Percentiles rank a stretch among this genome's conserved stretches.
These are phyloP conservation scores for Penicillium goetzii DNA, from an alignment of 495 filamentous ascomycete species.

Conservation along the genomic window DNA sequence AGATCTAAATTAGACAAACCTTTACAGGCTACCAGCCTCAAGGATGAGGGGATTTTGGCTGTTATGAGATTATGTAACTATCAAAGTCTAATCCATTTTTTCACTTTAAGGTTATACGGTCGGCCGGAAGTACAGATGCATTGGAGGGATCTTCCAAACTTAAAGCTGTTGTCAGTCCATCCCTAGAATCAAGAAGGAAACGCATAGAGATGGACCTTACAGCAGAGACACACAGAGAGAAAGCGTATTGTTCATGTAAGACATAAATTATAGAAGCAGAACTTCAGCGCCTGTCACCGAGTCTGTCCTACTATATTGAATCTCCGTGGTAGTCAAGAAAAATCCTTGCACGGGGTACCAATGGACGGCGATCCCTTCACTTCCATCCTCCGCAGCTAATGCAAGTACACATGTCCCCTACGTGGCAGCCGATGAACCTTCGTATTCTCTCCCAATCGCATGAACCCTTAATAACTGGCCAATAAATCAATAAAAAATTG, in stretches of 20 bases:
- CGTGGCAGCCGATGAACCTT: constrained; percentile 20
- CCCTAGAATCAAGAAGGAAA: not conserved
- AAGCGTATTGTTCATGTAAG: constrained; percentile 15
- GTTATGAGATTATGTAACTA: not conserved
- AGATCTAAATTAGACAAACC: not conserved
- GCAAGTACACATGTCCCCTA: constrained; percentile 11
- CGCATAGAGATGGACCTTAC: not conserved
- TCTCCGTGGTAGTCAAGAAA: not conserved
- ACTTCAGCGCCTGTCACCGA: not conserved
- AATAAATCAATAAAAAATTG: not conserved
- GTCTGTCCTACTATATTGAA: not conserved
- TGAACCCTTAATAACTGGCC: not conserved
- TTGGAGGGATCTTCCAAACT: not conserved
- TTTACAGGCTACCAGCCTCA: not conserved
- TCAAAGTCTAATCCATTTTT: constrained; percentile 12
- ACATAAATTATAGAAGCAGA: not conserved
- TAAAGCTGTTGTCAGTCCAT: not conserved
- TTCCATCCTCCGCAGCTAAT: constrained; percentile 15
- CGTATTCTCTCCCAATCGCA: not conserved
- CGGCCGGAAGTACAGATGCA: constrained; percentile 6
- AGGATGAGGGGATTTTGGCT: not conserved
- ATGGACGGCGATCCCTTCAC: constrained; percentile 19
- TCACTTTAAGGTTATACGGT: constrained; percentile 14
- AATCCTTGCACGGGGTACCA: constrained; percentile 10
- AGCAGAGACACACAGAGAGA: not conserved